These are phyloP conservation scores for Leccinum subgranulosum DNA, from an alignment of 768 basidiomycete species.

Conservation along the genomic window DNA sequence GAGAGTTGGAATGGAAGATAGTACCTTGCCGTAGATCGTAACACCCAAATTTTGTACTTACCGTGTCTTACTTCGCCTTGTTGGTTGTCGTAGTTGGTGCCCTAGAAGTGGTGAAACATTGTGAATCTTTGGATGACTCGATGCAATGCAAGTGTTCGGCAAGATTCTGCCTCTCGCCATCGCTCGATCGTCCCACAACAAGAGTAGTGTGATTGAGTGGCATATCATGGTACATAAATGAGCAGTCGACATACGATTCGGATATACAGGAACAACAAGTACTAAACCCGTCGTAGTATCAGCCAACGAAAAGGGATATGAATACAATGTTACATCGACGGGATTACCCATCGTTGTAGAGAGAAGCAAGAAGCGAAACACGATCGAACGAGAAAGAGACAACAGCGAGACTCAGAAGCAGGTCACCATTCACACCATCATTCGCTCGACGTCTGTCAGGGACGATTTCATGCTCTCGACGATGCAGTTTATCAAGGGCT, in stretches of 20 bases:
- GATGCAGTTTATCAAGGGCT: conserved; percentile 31
- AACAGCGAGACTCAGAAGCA: not conserved
- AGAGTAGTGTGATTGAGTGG: not conserved
- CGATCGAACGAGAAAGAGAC: not conserved
- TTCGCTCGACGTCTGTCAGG: conserved; percentile 27
- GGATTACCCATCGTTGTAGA: not conserved
- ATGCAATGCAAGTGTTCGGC: no score
- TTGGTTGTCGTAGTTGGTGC: not conserved
- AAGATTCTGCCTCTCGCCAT: not conserved
- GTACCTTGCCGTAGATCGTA: not conserved
- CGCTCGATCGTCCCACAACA: not conserved
- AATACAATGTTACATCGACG: not conserved
- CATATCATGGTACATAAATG: not conserved
- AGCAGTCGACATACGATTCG: not conserved
- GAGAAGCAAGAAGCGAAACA: not conserved
- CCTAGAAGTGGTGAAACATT: not conserved
- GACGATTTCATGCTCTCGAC: conserved; percentile 26
- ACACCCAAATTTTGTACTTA: not conserved
- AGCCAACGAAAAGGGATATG: not conserved
- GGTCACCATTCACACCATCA: conserved; percentile 22
- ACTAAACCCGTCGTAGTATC: not conserved
- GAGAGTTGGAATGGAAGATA: conserved; percentile 1
- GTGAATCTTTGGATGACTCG: not conserved
- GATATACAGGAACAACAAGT: not conserved
- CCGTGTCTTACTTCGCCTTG: not conserved